Percentiles rank a stretch among this genome's conserved stretches.
Evolutionary conservation across 2,329 filamentous ascomycete species (phyloP).

Genomic region (Byssoonygena ceratinophila): DNA sequence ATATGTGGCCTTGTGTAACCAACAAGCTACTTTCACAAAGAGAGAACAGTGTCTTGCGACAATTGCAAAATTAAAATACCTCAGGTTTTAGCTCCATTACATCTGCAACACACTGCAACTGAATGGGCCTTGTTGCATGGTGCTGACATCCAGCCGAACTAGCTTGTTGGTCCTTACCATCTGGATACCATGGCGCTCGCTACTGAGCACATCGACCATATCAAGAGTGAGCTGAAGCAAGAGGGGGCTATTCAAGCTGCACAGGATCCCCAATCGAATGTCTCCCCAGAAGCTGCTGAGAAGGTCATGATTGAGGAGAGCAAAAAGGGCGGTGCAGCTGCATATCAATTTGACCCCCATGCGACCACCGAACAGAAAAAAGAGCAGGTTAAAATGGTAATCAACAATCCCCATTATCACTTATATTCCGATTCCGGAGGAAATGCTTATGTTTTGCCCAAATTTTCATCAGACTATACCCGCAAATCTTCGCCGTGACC

Average conservation of each 20-base stretch:
- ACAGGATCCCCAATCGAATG: slow-evolving; percentile 50
- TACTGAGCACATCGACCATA: slow-evolving; percentile 6
- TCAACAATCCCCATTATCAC: slow-evolving; percentile 2
- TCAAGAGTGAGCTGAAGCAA: slow-evolving; percentile 60
- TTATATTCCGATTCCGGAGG: not conserved
- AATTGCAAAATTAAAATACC: not conserved
- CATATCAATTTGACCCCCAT: slow-evolving; percentile 79
- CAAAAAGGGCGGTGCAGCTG: slow-evolving; percentile 63
- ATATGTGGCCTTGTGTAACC: not conserved
- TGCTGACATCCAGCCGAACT: slow-evolving; percentile 2
- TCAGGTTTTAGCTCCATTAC: not conserved
- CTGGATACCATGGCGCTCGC: slow-evolving; percentile 9
- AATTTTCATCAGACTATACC: slow-evolving; percentile 12
- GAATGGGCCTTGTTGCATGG: slow-evolving; percentile 6
- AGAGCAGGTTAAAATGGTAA: slow-evolving; percentile 65
- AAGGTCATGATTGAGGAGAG: slow-evolving; percentile 65
- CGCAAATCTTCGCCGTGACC: slow-evolving; percentile 47
- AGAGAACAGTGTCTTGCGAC: not conserved
- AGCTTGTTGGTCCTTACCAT: not conserved
- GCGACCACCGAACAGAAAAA: slow-evolving; percentile 75
- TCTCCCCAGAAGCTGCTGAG: slow-evolving; percentile 62
- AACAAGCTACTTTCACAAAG: not conserved
- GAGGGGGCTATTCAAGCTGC: slow-evolving; percentile 71
- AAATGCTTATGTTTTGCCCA: not conserved
- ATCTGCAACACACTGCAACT: not conserved